Percentiles rank a stretch among this genome's conserved stretches.
Evolutionary conservation across 345 rosid species (phyloP).

Genomic region (Aquilaria malaccensis): DNA sequence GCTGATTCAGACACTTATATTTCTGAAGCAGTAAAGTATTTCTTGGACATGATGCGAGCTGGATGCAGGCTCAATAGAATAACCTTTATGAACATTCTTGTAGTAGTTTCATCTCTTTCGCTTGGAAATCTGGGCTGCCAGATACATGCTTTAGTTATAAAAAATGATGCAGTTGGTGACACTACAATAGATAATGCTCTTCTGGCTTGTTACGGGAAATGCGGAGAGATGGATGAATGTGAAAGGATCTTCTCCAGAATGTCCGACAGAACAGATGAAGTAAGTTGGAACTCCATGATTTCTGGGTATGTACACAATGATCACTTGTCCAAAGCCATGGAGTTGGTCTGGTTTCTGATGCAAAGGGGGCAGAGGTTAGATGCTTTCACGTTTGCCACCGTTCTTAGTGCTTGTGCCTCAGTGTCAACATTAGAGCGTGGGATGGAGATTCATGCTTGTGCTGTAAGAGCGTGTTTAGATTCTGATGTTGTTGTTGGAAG

Average conservation of each 20-base stretch:
- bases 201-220: constrained; percentile 82
- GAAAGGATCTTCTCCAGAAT: constrained; percentile 77
- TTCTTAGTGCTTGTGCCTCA: constrained; percentile 93
- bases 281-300: constrained; percentile 87
- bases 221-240: constrained; percentile 62
- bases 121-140: constrained; percentile 43
- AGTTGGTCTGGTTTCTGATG: constrained; percentile 72
- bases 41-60: constrained; percentile 47
- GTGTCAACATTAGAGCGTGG: constrained; percentile 88
- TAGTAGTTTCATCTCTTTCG: constrained; percentile 55
- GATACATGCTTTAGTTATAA: constrained; percentile 58
- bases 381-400: constrained; percentile 76
- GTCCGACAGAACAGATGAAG: constrained; percentile 70
- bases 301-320: constrained; percentile 83
- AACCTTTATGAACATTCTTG: constrained; percentile 64
- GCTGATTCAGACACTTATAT: constrained; percentile 47
- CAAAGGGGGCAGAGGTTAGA: constrained; percentile 70
- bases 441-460: constrained; percentile 88
- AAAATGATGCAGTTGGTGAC: constrained; percentile 39
- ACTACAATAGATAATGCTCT: constrained; percentile 71
- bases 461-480: constrained; percentile 68
- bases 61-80: constrained; percentile 66
- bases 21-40: constrained; percentile 42
- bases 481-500: constrained; percentile 88
- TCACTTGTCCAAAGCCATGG: constrained; percentile 62